A percentile compares a stretch with the other conserved stretches of the same genome.
Conservation (phyloP, 73 alveolate genomes). For the Uronychia binucleata region DNA sequence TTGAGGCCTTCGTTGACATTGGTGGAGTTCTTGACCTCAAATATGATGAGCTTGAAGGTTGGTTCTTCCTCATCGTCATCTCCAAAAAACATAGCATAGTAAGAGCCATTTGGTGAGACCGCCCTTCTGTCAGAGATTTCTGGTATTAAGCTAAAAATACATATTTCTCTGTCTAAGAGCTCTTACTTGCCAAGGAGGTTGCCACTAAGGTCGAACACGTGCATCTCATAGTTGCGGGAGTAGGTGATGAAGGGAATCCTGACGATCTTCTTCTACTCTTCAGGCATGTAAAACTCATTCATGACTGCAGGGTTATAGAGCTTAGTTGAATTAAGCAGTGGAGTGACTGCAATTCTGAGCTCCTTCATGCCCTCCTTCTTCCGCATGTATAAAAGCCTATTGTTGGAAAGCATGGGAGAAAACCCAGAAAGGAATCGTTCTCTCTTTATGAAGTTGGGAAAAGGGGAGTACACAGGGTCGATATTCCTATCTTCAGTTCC, state of each 20-base stretch:
- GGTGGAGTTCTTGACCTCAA: background rate
- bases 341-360: background rate
- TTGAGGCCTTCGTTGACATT: background rate
- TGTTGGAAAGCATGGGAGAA: background rate
- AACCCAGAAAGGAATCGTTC: background rate
- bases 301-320: background rate
- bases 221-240: background rate
- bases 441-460: background rate
- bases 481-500: background rate
- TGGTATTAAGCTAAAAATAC: background rate
- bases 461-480: background rate
- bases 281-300: background rate
- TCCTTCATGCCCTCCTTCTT: background rate
- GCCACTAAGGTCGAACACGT: background rate
- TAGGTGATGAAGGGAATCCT: background rate
- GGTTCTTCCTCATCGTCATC: background rate
- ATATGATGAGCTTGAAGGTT: background rate
- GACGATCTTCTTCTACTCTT: background rate
- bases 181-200: background rate
- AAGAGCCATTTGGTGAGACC: background rate
- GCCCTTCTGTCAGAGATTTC: background rate
- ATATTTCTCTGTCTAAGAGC: background rate
- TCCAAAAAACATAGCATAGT: too few relatives aligned
- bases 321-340: background rate
- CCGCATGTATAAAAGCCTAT: background rate